Evolutionary conservation across 139 green algal genomes (phyloP), one percentile per base, ranked within the genome.

Genomic region (Haematococcus sp.): DNA sequence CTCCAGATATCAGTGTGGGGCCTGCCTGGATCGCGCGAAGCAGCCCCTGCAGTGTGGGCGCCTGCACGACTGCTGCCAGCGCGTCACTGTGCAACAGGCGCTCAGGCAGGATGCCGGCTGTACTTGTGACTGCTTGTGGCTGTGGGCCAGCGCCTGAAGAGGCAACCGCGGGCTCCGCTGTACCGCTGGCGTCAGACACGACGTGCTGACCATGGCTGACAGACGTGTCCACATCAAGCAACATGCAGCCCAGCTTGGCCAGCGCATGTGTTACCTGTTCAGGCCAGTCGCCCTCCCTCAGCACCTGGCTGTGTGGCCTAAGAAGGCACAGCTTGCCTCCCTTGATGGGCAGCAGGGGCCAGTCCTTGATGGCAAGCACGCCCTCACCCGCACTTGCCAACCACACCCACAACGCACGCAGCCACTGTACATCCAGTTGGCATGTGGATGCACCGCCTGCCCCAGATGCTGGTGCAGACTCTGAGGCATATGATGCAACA

Each of bases 201-300:
- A n/a, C n/a, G n/a, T n/a, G n/a, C n/a, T n/a, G n/a, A n/a, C n/a
- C 40, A 49, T 49, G 40, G 11, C 40, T 49, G 40, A 7, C 7
- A 7, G 40, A 49, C 7, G 7, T 49, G 40, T 68, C 44, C 5
- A 28, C 20, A 68, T 88, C 81, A 25, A 93, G 74, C 44, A 92
- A 51, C 4, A 63, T 54, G 71, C 77, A 85, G 28, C 86, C 84
- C 40, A 88, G 54, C 19, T 76, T 73, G 4, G 49, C 20, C 51
- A 95, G 76, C 9, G 85, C 80, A 20, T 70, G 63, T 2, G 56
- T 75, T 9, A 91, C 65, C 3, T 22, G 68, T 35, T 92, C 88
- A 2, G 78, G 84, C 89, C 89, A 95, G 30, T 77, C 76, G 17
- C 81, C 88, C 61, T 84, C 86, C 11, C 74, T 54, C 19, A 91